Evolutionary conservation across 306 rosid species (phyloP).

Genomic region (Nissolia schottii): DNA sequence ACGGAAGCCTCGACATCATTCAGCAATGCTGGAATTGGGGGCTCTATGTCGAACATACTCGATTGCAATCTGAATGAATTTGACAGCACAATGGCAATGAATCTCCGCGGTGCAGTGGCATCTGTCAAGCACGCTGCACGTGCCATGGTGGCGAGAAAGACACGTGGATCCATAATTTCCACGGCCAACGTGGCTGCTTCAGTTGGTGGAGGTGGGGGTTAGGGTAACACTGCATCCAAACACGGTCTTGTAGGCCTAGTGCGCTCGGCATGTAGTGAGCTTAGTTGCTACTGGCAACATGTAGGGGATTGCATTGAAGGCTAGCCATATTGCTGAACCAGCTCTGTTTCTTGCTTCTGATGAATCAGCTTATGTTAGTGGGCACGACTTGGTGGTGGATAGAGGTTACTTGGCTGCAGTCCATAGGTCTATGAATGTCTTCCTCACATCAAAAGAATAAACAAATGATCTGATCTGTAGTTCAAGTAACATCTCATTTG

Average conservation of each 20-base stretch:
- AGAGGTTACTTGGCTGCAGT: conserved; percentile 68
- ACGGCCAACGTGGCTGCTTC: conserved; percentile 58
- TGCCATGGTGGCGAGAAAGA: conserved; percentile 50
- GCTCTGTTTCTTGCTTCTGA: conserved; percentile 76
- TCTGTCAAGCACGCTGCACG: conserved; percentile 62
- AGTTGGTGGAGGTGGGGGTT: conserved; percentile 42
- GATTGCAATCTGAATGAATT: conserved; percentile 50
- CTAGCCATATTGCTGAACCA: conserved; percentile 59
- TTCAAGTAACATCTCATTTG: too few species aligned
- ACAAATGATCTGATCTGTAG: not conserved
- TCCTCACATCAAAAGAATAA: conserved; percentile 10
- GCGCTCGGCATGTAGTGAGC: conserved; percentile 50
- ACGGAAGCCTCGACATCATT: conserved; percentile 57
- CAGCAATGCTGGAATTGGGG: conserved; percentile 66
- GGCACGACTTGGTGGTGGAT: conserved; percentile 58
- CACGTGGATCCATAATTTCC: conserved; percentile 68
- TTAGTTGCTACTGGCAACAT: conserved; percentile 48
- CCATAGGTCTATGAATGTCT: not conserved
- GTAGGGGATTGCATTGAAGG: conserved; percentile 60
- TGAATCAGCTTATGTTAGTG: conserved; percentile 60
- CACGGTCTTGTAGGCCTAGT: conserved; percentile 61
- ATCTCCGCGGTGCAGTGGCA: conserved; percentile 51
- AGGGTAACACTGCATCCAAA: conserved; percentile 50
- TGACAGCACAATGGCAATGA: conserved; percentile 50
- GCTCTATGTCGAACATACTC: conserved; percentile 42